Conservation (phyloP, 2,329 filamentous ascomycete species). For the Epichloe glyceriae region DNA sequence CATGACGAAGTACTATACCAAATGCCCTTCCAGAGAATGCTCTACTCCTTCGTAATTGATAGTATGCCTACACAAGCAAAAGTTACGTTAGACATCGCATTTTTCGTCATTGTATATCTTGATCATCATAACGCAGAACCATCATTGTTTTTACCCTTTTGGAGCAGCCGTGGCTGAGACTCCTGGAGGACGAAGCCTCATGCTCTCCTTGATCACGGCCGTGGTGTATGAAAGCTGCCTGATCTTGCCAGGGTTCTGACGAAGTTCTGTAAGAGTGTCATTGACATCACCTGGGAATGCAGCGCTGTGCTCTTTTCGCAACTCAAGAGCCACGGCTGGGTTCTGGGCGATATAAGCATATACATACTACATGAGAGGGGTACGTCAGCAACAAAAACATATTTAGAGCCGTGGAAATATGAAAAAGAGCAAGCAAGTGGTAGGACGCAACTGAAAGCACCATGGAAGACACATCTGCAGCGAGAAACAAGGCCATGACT, state of each 20-base stretch:
- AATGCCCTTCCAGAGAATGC: neutral
- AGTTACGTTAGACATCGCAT: neutral
- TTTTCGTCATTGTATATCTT: neutral
- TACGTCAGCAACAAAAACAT: neutral
- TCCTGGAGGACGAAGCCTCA: conserved; percentile 1
- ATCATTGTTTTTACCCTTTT: neutral
- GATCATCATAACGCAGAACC: neutral
- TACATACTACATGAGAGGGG: neutral
- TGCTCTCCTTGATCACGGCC: conserved; percentile 2
- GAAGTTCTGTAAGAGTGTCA: neutral
- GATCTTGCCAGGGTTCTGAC: neutral
- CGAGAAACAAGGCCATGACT: conserved; percentile 1
- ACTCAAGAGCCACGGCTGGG: neutral
- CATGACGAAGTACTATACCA: neutral
- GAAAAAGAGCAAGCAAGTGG: neutral
- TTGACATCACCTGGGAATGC: neutral
- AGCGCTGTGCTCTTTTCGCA: conserved; percentile 1
- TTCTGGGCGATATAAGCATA: conserved; percentile 1
- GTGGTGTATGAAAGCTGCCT: conserved; percentile 1
- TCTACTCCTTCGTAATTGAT: neutral
- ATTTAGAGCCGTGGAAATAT: neutral
- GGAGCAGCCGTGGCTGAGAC: neutral
- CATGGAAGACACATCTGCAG: conserved; percentile 2
- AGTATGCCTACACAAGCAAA: neutral
- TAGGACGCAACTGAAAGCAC: conserved; percentile 2